phyloP scores from a whole-genome alignment of 2,329 filamentous ascomycete species.

The Sodiomyces alkalinus region DNA sequence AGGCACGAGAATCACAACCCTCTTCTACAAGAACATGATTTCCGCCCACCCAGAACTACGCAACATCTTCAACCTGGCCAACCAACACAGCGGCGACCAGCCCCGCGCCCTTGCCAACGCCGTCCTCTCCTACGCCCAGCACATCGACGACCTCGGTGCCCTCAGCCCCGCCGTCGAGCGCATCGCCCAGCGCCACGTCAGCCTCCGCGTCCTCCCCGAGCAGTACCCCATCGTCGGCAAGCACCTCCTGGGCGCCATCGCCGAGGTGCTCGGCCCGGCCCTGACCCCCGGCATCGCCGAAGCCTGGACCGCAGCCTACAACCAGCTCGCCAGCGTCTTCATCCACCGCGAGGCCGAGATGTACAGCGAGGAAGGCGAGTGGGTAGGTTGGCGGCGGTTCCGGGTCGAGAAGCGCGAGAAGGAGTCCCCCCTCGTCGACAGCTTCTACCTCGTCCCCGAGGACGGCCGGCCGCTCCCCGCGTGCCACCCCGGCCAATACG shows the following conservation, averaged over 20 bases:
- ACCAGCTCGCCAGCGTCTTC: slow-evolving; percentile 54
- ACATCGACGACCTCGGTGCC: slow-evolving; percentile 54
- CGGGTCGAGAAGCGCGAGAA: slow-evolving; percentile 42
- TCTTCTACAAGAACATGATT: slow-evolving; percentile 60
- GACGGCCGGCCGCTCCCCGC: slow-evolving; percentile 40
- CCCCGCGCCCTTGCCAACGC: slow-evolving; percentile 52
- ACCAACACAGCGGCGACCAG: slow-evolving; percentile 54
- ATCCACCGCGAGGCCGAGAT: slow-evolving; percentile 47
- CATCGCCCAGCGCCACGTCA: slow-evolving; percentile 64
- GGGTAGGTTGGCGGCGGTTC: slow-evolving; percentile 36
- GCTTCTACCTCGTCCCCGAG: slow-evolving; percentile 53
- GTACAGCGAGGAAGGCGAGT: slow-evolving; percentile 33
- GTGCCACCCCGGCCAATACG: slow-evolving; percentile 59
- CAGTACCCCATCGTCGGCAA: slow-evolving; percentile 59
- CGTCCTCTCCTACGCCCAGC: slow-evolving; percentile 55
- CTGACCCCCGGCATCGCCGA: slow-evolving; percentile 51
- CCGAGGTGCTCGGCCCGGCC: slow-evolving; percentile 48
- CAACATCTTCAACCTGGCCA: slow-evolving; percentile 55
- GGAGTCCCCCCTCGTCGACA: slow-evolving; percentile 47
- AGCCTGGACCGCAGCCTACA: slow-evolving; percentile 60
- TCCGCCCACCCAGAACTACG: slow-evolving; percentile 46
- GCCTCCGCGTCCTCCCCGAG: slow-evolving; percentile 51
- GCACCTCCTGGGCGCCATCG: slow-evolving; percentile 53
- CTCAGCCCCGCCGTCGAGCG: slow-evolving; percentile 44
- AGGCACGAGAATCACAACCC: slow-evolving; percentile 52